Base-by-base conservation (phyloP, 495 filamentous ascomycete genomes). In the Xylaria venustula region DNA sequence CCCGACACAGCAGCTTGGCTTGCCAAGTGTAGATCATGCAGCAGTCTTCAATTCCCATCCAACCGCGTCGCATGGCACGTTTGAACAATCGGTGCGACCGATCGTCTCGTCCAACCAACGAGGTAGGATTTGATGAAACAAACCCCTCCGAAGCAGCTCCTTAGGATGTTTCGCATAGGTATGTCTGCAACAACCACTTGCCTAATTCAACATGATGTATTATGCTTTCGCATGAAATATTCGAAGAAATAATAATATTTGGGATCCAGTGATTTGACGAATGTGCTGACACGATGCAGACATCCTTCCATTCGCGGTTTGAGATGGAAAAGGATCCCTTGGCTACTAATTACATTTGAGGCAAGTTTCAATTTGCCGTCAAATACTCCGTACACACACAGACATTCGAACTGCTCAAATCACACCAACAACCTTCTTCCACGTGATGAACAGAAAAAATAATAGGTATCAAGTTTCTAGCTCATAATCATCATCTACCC, bases 101-200 rank as follows among this genome's bases (percentile, higher is more conserved):
- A 34, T 34, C 30, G 11, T 34, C 30, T 4, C 30, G 11, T 34
- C 30, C 30, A 34, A 20, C 17, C n/a, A 20, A 42, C 22, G 22
- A 54, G 36, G 51, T 54, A 34, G 54, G 54, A 47, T 40, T 3
- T 40, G 37, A 40, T 57, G 54, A 57, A 57, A 57, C 54, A 40
- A 25, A 36, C 54, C 26, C 54, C 42, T 48, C 30, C 53, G 40
- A 45, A 17, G 30, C 20, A 37, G 2, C 30, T 32, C 17, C 37
- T 48, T 26, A 19, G n/a, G 41, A 36, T 48, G 54, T 57, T 57
- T 57, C 54, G 54, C 54, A 34, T 57, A 48, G 12, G 42, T 25
- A 25, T 2, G 2, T 8, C 3, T 26, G 28, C 17, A 26, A 15
- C 5, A 6, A 44, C 53, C 25, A 55, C 37, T 45, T 55, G 53